Evolutionary conservation across 345 rosid genomes (phyloP), one percentile per base, ranked within the genome.

Genomic region (Fremontodendron californicum): DNA sequence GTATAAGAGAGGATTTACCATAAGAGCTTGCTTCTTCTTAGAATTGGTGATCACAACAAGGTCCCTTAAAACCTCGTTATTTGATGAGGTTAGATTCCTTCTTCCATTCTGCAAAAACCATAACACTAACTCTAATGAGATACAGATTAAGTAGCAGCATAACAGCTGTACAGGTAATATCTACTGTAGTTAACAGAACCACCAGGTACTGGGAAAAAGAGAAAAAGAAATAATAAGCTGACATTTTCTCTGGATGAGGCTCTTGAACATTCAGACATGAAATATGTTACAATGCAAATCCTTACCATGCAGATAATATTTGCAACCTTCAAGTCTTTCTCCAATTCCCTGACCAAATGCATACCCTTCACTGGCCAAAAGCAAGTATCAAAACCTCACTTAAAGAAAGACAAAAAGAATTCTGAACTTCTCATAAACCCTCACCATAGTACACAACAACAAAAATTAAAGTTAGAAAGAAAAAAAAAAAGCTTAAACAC

Each of bases 301-400:
- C 91, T 83, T 86, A 92, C 99, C 97, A 84, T 96, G 88, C 97
- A 92, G 78, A 96, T 96, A 65, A 96, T 93, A 82, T 88, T 92
- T 13, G 99, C 97, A 84, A 96, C 82, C 96, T 93, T 92, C 86
- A 96, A 88, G 86, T 96, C 99, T 79, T 87, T 96, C 85, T 96
- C 99, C 85, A 96, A 85, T 82, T 96, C 99, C 76, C 98, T 89
- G 74, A 96, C 98, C 89, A 96, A 86, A 88, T 96, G 81, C 98
- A 96, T 93, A 85, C 99, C 99, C 95, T 96, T 93, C 97, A 96
- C 99, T 96, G 98, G 82, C 91, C 92, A 92, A 86, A 82, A 87
- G 85, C 79, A 87, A 77, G 74, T 68, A 84, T 80, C 72, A 81
- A 61, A 62, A 80, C 76, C 78, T 77, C 74, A 55, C 62, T 78